Base-by-base conservation (phyloP, 768 basidiomycete species). In the Auricularia sp. region DNA sequence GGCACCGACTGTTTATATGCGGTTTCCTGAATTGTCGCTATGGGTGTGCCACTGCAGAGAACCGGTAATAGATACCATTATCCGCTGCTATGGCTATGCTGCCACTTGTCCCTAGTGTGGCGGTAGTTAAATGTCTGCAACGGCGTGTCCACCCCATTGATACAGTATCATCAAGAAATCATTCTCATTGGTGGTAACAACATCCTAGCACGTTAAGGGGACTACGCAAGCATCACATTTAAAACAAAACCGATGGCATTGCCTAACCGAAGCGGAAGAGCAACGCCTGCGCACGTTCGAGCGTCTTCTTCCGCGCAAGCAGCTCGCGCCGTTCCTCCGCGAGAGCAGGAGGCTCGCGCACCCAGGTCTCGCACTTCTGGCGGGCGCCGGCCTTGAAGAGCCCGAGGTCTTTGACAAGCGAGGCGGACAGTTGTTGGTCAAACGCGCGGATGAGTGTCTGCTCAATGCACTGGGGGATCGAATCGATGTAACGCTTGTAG, bases 401-500 rank as follows among this genome's bases (percentile, higher is more conserved):
- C 7, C 56, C 80, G 4, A 90, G 79, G 0, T 81, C 82, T 0
- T 72, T 68, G 47, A 77, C 77, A 2, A 90, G 73, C 0, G 73
- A 77, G 18, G 71, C 73, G 8, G 85, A 75, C 2, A 89, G 70
- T 0, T 75, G 79, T 0, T 77, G 71, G 63, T 80, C 77, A 3
- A 84, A 66, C 0, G 85, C 87, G 3, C 79, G 79, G 3, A 87
- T 77, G 33, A 86, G 80, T 61, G 83, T 79, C 54, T 78, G 69
- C 67, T 87, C 85, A 64, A 87, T 82, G 3, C 82, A 79, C 54
- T 81, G 73, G 3, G 85, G 83, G 3, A 87, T 71, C 59, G 78
- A 81, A 70, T 88, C 86, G 2, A 76, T 76, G 66, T 86, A 81
- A 1, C 85, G 79, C 71, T 85, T 85, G 71, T 82, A 85, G 0